Base-by-base conservation (phyloP, 495 filamentous ascomycete genomes). In the Daldinia loculata region DNA sequence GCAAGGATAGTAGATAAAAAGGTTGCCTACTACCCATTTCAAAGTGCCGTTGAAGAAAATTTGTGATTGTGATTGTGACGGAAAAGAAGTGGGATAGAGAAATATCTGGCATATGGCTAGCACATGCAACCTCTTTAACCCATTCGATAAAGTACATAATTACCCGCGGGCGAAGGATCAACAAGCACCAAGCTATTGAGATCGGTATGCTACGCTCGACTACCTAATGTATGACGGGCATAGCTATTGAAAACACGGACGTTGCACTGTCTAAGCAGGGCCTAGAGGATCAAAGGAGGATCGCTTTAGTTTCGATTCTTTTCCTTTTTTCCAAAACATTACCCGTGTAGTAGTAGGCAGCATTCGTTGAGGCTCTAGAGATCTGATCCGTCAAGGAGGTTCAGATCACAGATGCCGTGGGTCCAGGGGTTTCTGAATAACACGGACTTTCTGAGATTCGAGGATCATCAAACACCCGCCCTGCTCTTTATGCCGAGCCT, bases 291-390 rank as follows among this genome's bases (percentile, higher is more conserved):
- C 60, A 22, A 64, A 55, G 38, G 59, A 56, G 36, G 55, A 67
- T 71, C 59, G 12, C 53, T 63, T 45, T 59, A 62, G 69, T 67
- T 71, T 71, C 69, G 69, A 71, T 71, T 67, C 67, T 36, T 14
- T 36, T 36, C 15, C 58, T 38, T 71, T 15, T 17, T 41, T 48
- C 29, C 59, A 52, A 71, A 71, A 71, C 69, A 59, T 45, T 57
- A 45, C 41, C 7, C 3, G 17, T n/a, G 41, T 45, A 45, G 41
- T 45, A 36, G 1, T 48, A 48, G 43, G 57, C 56, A 62, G 26
- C 24, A 48, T 61, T 56, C 3, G 17, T 67, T 60, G 69, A 71
- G 69, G 63, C 63, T 71, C 68, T 71, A 22, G 60, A 67, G 64
- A 72, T 68, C 69, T 61, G 61, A 72, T 72, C 70, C 65, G 45